A percentile compares a stretch with the other conserved stretches of the same genome.
phyloP scores from a whole-genome alignment of 2,329 filamentous ascomycete species.

The Dactylellina drechsleri region DNA sequence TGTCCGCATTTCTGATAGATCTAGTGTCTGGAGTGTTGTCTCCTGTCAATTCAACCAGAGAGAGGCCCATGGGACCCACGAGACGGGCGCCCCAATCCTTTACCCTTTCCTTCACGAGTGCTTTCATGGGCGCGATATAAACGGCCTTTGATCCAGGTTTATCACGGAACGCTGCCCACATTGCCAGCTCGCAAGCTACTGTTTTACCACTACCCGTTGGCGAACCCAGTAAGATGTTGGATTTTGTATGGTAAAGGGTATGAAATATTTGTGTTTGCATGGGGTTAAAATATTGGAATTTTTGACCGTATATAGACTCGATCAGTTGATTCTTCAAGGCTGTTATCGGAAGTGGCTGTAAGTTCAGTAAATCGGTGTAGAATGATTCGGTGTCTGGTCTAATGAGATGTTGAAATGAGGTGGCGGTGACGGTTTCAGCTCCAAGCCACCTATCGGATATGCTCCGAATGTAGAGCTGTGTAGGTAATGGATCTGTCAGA shows the following conservation, averaged over 20 bases:
- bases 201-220: conserved; percentile 98
- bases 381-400: conserved; percentile 96
- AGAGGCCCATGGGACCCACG: conserved; percentile 82
- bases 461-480: conserved; percentile 93
- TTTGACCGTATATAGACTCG: conserved; percentile 86
- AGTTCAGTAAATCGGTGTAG: conserved; percentile 90
- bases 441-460: conserved; percentile 97
- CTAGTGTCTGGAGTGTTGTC: conserved; percentile 98
- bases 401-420: conserved; percentile 98
- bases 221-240: conserved; percentile 92
- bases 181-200: conserved; percentile 91
- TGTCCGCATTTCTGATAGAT: conserved; percentile 93
- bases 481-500: conserved; percentile 88
- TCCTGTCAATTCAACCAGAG: conserved; percentile 92
- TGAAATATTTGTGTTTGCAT: conserved; percentile 99
- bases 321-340: conserved; percentile 87
- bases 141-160: conserved; percentile 95
- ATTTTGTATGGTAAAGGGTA: conserved; percentile 88
- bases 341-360: conserved; percentile 87
- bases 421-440: conserved; percentile 91
- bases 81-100: conserved; percentile 91
- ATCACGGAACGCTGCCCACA: conserved; percentile 99
- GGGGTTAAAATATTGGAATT: conserved; percentile 97
- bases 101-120: conserved; percentile 92
- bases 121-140: conserved; percentile 99